Conservation (phyloP, 2,329 filamentous ascomycete species). For the Colletotrichum sojae region DNA sequence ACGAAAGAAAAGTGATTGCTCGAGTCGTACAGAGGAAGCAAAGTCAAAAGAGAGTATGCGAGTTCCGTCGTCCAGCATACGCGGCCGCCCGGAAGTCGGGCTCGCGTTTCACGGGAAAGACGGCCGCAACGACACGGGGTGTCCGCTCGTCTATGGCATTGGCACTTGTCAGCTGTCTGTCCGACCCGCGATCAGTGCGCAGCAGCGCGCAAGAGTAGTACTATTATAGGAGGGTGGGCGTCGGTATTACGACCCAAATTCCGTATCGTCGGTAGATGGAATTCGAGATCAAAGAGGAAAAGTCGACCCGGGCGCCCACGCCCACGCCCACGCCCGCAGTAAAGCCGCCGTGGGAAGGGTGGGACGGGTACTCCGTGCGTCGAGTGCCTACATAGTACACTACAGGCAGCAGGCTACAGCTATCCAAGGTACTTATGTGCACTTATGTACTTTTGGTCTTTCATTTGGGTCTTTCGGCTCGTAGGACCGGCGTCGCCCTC, state of each 20-base stretch:
- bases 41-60: too few relatives aligned
- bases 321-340: conserved; percentile 23
- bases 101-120: conserved; percentile 15
- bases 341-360: conserved; percentile 15
- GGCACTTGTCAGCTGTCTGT: conserved; percentile 14
- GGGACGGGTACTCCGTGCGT: not conserved
- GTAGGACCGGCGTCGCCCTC: conserved; percentile 19
- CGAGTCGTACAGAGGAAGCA: conserved; percentile 10
- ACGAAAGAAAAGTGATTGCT: conserved; percentile 19
- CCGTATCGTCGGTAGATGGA: conserved; percentile 29
- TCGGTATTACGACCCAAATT: conserved; percentile 30
- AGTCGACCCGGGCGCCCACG: conserved; percentile 14
- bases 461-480: conserved; percentile 24
- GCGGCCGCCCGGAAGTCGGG: conserved; percentile 4
- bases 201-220: not conserved
- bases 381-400: too few relatives aligned
- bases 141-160: conserved; percentile 9
- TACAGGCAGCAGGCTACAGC: too few relatives aligned
- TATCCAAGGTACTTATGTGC: not conserved
- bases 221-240: conserved; percentile 23
- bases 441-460: not conserved
- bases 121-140: conserved; percentile 8
- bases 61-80: not conserved
- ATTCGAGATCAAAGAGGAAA: conserved; percentile 28
- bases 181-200: conserved; percentile 25